Evolutionary conservation across 2,329 filamentous ascomycete species (phyloP).

Genomic region (Pseudopithomyces maydicus): DNA sequence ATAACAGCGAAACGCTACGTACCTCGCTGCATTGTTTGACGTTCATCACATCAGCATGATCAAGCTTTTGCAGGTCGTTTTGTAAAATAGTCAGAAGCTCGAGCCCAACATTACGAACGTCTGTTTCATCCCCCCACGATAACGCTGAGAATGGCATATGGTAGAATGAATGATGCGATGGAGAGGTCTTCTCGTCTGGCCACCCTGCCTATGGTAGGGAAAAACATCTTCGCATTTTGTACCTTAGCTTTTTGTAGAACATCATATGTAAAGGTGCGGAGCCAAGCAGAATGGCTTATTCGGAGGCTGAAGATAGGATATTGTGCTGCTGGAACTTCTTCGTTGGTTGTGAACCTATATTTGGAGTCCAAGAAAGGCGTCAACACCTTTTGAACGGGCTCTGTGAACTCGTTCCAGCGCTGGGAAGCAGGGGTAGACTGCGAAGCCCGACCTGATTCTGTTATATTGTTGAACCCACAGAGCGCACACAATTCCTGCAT

Average conservation of each 20-base stretch:
- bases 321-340: conserved; percentile 29
- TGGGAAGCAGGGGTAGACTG: conserved; percentile 67
- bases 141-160: conserved; percentile 83
- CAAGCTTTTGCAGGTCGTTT: conserved; percentile 59
- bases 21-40: conserved; percentile 88
- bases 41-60: conserved; percentile 70
- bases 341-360: conserved; percentile 66
- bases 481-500: conserved; percentile 90
- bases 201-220: conserved; percentile 79
- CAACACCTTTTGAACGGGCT: conserved; percentile 78
- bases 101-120: conserved; percentile 67
- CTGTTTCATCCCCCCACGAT: conserved; percentile 72
- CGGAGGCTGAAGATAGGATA: conserved; percentile 80
- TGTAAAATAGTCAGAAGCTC: conserved; percentile 80
- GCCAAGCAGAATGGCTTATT: conserved; percentile 78
- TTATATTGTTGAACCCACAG: conserved; percentile 69
- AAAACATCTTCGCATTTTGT: conserved; percentile 75
- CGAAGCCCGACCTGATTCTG: conserved; percentile 43
- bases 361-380: conserved; percentile 85
- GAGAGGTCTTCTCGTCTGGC: conserved; percentile 85
- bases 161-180: conserved; percentile 85
- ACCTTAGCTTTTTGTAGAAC: conserved; percentile 79
- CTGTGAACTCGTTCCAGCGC: conserved; percentile 79
- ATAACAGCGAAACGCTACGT: conserved; percentile 38
- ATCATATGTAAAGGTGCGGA: conserved; percentile 79